phyloP scores from a whole-genome alignment of 768 basidiomycete species.

The Ramaria sp. region DNA sequence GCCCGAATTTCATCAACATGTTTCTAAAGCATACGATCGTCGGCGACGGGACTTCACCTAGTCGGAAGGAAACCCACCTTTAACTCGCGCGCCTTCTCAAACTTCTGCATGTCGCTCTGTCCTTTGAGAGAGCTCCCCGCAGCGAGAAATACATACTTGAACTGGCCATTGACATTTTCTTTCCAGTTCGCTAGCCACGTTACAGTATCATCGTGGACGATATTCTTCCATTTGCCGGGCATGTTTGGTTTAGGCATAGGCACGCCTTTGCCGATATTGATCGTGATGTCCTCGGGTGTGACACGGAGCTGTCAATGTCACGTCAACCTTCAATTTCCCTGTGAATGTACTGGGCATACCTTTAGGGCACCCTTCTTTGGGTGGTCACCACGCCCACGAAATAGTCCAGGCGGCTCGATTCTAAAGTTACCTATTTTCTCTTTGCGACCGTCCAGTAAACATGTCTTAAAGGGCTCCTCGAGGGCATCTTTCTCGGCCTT shows the following conservation, averaged over 20 bases:
- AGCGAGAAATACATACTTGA: conserved; percentile 97
- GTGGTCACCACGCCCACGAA: conserved; percentile 96
- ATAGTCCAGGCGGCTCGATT: conserved; percentile 96
- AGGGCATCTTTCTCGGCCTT: conserved; percentile 78
- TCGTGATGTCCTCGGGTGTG: conserved; percentile 86
- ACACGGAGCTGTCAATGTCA: conserved; percentile 56
- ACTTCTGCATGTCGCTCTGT: conserved; percentile 95
- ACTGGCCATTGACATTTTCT: conserved; percentile 91
- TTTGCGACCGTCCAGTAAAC: conserved; percentile 89
- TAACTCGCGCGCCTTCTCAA: conserved; percentile 93
- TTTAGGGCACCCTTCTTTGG: conserved; percentile 95
- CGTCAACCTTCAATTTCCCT: background rate
- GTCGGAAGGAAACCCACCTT: conserved; percentile 47
- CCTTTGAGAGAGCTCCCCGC: conserved; percentile 98
- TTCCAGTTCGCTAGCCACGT: conserved; percentile 99
- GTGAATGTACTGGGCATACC: conserved; percentile 31
- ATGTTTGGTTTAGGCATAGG: conserved; percentile 81
- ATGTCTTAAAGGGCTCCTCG: conserved; percentile 55
- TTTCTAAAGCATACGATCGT: conserved; percentile 36
- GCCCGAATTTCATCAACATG: conserved; percentile 86
- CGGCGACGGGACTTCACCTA: background rate
- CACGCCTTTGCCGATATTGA: conserved; percentile 80
- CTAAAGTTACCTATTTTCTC: conserved; percentile 99
- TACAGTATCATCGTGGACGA: conserved; percentile 89
- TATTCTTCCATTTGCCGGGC: conserved; percentile 82